A percentile compares a stretch with the other conserved stretches of the same genome.
These are phyloP conservation scores for Fusarium piperis DNA, from an alignment of 2,329 filamentous ascomycete species.

Conservation along the genomic window DNA sequence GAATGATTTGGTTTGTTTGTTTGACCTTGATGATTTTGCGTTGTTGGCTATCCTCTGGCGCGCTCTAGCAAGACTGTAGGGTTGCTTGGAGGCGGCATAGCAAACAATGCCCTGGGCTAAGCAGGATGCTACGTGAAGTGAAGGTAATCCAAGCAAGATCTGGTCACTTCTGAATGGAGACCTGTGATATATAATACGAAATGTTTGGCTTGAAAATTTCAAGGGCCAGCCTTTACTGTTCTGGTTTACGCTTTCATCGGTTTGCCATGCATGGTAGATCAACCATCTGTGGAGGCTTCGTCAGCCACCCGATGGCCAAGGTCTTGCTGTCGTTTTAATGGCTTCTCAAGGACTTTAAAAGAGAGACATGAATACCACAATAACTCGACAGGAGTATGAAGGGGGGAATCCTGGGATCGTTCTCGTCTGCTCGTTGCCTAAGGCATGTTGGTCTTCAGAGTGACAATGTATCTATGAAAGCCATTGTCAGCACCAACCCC, in stretches of 20 bases:
- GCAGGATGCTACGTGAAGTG: background rate
- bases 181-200: background rate
- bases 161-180: background rate
- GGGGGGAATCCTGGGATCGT: background rate
- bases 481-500: background rate
- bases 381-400: background rate
- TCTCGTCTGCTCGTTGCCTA: background rate
- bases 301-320: background rate
- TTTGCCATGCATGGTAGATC: background rate
- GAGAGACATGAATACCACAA: background rate
- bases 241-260: background rate
- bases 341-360: background rate
- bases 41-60: conserved; percentile 12
- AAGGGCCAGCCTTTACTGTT: too few relatives aligned
- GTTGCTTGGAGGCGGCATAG: background rate
- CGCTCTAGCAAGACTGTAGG: background rate
- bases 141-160: background rate
- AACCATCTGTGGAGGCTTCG: background rate
- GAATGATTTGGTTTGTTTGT: conserved; percentile 15
- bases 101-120: background rate
- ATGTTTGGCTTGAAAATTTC: background rate
- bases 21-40: conserved; percentile 8
- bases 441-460: background rate
- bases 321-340: background rate
- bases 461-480: background rate